Percentiles rank a stretch among this genome's conserved stretches.
phyloP scores from a whole-genome alignment of 208 protist genomes.

The Leishmania braziliensis region DNA sequence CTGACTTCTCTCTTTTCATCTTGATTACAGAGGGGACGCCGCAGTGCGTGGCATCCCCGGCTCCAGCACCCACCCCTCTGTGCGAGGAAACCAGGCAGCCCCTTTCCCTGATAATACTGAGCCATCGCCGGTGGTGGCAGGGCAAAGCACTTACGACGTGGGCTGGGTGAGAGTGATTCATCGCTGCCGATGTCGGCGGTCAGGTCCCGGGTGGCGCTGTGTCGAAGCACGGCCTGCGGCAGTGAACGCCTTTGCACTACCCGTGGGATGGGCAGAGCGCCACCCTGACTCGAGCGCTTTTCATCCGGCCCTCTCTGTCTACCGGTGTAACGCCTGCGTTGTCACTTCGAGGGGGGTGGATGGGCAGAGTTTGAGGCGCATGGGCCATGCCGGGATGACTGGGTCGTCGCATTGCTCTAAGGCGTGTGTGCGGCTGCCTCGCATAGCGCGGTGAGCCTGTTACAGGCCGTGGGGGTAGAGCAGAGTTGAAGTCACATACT shows the following conservation, averaged over 20 bases:
- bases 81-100: neutral
- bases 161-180: neutral
- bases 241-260: neutral
- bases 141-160: neutral
- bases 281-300: neutral
- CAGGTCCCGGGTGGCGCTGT: neutral
- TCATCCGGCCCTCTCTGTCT: neutral
- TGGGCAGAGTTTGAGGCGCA: neutral
- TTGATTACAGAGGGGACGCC: neutral
- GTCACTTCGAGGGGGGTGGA: neutral
- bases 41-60: neutral
- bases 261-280: neutral
- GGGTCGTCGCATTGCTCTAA: no score
- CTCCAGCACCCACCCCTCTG: neutral
- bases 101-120: neutral
- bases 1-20: neutral
- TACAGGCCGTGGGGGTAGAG: neutral
- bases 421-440: neutral
- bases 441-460: neutral
- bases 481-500: neutral
- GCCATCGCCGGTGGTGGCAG: neutral
- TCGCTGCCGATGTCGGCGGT: neutral
- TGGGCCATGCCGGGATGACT: neutral
- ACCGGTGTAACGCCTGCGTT: neutral
- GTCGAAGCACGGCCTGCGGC: neutral